These are phyloP conservation scores for Eucalyptus curtisii DNA, from an alignment of 345 rosid species.

Conservation along the genomic window DNA sequence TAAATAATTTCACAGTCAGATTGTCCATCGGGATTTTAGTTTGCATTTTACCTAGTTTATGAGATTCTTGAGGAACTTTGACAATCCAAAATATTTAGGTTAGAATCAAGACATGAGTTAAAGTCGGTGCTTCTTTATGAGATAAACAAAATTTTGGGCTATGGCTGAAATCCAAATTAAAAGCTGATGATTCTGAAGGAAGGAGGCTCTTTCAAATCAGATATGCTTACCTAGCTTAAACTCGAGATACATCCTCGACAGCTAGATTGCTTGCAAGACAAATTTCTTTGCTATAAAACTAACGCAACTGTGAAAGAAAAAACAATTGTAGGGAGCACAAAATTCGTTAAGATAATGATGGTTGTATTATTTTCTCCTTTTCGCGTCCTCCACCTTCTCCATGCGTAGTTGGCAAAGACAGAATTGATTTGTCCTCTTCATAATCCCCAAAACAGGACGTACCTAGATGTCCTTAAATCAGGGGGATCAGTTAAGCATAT, in stretches of 20 bases:
- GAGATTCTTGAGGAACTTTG: background rate
- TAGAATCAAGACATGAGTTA: background rate
- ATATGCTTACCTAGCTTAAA: background rate
- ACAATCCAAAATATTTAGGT: background rate
- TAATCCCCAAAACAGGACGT: background rate
- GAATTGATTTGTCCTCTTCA: background rate
- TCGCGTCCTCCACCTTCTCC: background rate
- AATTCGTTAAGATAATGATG: background rate
- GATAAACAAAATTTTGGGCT: background rate
- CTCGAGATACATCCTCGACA: background rate
- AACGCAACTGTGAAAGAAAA: background rate
- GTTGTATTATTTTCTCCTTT: background rate
- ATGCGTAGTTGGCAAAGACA: background rate
- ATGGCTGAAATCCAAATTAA: background rate
- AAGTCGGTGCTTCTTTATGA: background rate
- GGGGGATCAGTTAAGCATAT: background rate
- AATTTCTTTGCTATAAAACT: background rate
- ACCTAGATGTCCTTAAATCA: background rate
- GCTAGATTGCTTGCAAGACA: background rate
- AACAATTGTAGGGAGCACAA: background rate
- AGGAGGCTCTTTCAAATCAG: background rate
- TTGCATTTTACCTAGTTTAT: background rate
- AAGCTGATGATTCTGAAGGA: background rate
- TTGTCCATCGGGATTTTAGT: background rate
- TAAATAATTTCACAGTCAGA: background rate